Conservation (phyloP, 1,284 basidiomycete species). For the Cutaneotrichosporon cavernicola region DNA sequence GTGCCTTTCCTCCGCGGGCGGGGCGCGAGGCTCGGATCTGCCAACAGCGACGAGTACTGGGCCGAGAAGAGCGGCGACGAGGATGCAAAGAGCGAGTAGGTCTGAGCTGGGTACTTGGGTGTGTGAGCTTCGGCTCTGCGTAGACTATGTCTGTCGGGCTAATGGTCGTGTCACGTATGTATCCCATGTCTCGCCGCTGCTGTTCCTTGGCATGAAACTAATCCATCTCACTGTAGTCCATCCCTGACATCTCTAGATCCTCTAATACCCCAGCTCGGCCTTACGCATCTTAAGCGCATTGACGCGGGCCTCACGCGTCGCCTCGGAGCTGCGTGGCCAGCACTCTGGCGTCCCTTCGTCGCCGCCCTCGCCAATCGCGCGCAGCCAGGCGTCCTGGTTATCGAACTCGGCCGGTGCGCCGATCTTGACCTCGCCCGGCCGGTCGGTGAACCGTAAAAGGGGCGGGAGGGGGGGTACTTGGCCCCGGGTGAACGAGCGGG, state of each 20-base stretch:
- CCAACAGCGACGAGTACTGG: conserved; percentile 33
- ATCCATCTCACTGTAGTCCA: not conserved
- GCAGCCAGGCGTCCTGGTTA: conserved; percentile 31
- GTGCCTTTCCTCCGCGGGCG: conserved; percentile 45
- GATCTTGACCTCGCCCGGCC: conserved; percentile 22
- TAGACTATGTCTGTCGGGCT: conserved; percentile 1
- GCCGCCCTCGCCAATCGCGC: conserved; percentile 31
- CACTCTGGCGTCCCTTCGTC: conserved; percentile 16
- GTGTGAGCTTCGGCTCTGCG: not conserved
- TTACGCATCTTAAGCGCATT: conserved; percentile 22
- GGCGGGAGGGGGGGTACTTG: conserved; percentile 27
- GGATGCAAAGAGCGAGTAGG: conserved; percentile 13
- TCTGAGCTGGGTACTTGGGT: not conserved
- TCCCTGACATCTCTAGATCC: not conserved
- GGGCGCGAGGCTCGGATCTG: conserved; percentile 44
- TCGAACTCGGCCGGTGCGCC: conserved; percentile 28
- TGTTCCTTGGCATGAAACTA: not conserved
- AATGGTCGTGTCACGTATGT: not conserved
- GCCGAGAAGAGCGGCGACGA: conserved; percentile 25
- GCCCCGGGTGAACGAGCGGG: conserved; percentile 20
- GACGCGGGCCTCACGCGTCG: conserved; percentile 15
- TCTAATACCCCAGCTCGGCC: conserved; percentile 22
- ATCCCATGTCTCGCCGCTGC: not conserved
- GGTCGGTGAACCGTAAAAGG: conserved; percentile 19
- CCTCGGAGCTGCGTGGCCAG: conserved; percentile 16